Evolutionary conservation across 176 grass and related monocot species (phyloP).

Genomic region (Eleusine coracana): DNA sequence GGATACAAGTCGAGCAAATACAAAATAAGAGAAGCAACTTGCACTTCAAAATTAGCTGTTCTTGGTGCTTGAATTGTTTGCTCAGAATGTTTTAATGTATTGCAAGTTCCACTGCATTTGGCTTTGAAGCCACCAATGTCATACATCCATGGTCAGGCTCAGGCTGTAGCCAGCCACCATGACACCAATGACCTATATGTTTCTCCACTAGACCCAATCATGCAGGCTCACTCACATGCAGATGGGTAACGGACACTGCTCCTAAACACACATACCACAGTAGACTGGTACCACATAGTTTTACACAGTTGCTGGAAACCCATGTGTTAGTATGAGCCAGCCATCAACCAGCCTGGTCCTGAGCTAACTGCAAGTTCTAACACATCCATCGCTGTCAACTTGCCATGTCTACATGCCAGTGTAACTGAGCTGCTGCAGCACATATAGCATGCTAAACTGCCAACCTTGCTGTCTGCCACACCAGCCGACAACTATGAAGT

Average conservation of each 20-base stretch:
- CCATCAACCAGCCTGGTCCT: neutral
- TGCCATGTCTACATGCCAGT: neutral
- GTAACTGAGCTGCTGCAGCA: neutral
- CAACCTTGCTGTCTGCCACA: neutral
- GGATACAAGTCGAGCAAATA: slow-evolving; percentile 1
- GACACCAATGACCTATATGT: neutral
- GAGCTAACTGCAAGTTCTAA: neutral
- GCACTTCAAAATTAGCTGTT: neutral
- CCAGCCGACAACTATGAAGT: neutral
- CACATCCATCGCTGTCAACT: neutral
- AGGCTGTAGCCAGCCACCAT: neutral
- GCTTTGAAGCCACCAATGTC: neutral
- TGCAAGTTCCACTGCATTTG: neutral
- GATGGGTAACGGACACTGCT: neutral
- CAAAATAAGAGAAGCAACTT: neutral
- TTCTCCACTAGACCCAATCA: neutral
- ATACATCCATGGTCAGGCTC: neutral
- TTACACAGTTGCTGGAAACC: neutral
- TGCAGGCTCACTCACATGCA: neutral
- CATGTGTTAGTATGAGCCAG: neutral
- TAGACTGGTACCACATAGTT: neutral
- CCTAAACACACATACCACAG: neutral
- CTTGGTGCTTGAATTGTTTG: neutral
- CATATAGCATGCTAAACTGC: neutral
- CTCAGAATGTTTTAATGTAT: neutral